Conservation (phyloP, 805 yeast species). For the Kodamaea fukazawae region DNA sequence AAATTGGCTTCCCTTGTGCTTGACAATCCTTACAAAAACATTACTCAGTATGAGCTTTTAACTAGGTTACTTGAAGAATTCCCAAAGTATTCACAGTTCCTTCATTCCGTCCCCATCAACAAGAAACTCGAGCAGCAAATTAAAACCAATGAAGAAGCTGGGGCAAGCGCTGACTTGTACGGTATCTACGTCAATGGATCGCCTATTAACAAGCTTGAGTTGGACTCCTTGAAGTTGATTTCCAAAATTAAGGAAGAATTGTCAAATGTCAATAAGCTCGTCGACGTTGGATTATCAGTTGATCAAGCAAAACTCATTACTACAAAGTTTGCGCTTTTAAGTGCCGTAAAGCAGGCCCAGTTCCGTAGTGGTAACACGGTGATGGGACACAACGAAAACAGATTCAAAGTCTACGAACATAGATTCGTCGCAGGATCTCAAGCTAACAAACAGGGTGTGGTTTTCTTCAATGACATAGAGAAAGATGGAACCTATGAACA, state of each 20-base stretch:
- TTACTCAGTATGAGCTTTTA: slow-evolving; percentile 34
- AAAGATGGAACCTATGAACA: slow-evolving; percentile 52
- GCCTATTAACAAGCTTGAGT: slow-evolving; percentile 44
- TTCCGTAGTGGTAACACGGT: slow-evolving; percentile 32
- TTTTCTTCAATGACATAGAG: slow-evolving; percentile 78
- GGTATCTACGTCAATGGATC: slow-evolving; percentile 74
- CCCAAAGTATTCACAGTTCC: slow-evolving; percentile 46
- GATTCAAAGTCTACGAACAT: slow-evolving; percentile 32
- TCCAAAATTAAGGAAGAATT: slow-evolving; percentile 34
- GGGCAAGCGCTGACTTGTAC: slow-evolving; percentile 36
- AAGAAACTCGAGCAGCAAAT: slow-evolving; percentile 26
- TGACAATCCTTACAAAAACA: slow-evolving; percentile 15
- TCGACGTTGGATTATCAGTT: slow-evolving; percentile 27
- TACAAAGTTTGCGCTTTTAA: slow-evolving; percentile 37
- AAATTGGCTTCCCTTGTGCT: slow-evolving; percentile 42
- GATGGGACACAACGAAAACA: slow-evolving; percentile 32
- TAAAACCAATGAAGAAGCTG: slow-evolving; percentile 31
- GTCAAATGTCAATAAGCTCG: slow-evolving; percentile 21
- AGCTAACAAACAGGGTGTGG: slow-evolving; percentile 39
- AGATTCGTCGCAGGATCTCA: slow-evolving; percentile 15
- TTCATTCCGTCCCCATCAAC: slow-evolving; percentile 6
- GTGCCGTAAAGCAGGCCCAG: slow-evolving; percentile 38
- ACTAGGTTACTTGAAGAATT: slow-evolving; percentile 46
- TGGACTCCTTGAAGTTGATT: slow-evolving; percentile 43
- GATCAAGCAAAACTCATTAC: slow-evolving; percentile 33